Conservation (phyloP, 2,329 filamentous ascomycete genomes). For the Zymoseptoria pseudotritici region DNA sequence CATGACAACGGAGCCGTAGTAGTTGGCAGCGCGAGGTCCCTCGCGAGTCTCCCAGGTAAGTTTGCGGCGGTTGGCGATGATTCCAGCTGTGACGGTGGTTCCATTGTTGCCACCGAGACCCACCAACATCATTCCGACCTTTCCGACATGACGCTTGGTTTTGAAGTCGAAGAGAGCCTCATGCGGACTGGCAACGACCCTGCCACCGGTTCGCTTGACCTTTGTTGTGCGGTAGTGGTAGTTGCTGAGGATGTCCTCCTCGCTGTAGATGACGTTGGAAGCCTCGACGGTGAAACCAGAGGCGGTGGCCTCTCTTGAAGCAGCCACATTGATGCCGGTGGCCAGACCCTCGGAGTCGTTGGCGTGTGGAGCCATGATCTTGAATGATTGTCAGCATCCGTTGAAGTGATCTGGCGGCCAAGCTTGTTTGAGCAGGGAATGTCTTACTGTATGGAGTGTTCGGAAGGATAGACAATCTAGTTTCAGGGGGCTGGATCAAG, state of each 20-base stretch:
- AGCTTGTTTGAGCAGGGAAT: neutral
- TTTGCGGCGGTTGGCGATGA: slow-evolving; percentile 84
- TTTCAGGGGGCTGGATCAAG: neutral
- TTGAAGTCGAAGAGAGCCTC: slow-evolving; percentile 96
- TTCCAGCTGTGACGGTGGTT: slow-evolving; percentile 91
- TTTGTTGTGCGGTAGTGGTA: slow-evolving; percentile 95
- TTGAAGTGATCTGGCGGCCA: neutral
- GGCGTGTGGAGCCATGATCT: slow-evolving; percentile 89
- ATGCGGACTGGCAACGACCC: slow-evolving; percentile 75
- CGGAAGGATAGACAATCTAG: neutral
- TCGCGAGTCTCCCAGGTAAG: slow-evolving; percentile 92
- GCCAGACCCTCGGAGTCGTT: slow-evolving; percentile 52
- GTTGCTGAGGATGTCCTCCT: slow-evolving; percentile 80
- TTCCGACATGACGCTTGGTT: slow-evolving; percentile 86
- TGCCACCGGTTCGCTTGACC: slow-evolving; percentile 65
- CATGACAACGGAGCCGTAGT: slow-evolving; percentile 98
- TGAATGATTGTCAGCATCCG: slow-evolving; percentile 21
- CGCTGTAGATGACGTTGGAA: slow-evolving; percentile 86
- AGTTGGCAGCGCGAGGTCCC: slow-evolving; percentile 78
- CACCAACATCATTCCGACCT: slow-evolving; percentile 94
- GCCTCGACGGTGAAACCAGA: slow-evolving; percentile 75
- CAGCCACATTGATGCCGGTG: slow-evolving; percentile 37
- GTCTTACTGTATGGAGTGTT: neutral
- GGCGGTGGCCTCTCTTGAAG: neutral
- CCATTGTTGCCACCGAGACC: slow-evolving; percentile 98